These are phyloP conservation scores for Rutidosis leptorrhynchoides DNA, from an alignment of 129 eudicot species.

Conservation along the genomic window DNA sequence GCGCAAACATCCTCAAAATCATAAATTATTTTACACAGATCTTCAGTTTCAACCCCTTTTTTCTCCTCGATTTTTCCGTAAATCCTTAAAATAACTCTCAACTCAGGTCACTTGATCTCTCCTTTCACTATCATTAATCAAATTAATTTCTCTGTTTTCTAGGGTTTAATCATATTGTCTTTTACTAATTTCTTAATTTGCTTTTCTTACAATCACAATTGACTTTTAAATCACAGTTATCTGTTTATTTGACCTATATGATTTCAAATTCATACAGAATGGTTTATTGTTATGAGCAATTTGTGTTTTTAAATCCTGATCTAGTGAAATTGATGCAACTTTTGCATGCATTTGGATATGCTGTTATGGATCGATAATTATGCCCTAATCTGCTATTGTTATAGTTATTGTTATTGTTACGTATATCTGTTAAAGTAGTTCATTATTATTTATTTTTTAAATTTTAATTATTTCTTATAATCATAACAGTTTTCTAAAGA, in stretches of 20 bases:
- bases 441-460: background rate
- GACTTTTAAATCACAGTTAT: background rate
- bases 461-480: too few species aligned
- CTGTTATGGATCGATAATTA: background rate
- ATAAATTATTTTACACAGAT: background rate
- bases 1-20: background rate
- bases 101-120: background rate
- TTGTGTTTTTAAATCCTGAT: constrained; percentile 16
- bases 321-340: constrained; percentile 7
- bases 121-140: background rate
- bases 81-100: background rate
- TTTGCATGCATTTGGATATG: constrained; percentile 20
- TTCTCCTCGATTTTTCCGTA: constrained; percentile 11
- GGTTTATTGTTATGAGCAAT: background rate
- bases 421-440: constrained; percentile 13
- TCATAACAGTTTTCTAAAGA: background rate
- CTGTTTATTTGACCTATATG: background rate
- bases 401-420: background rate
- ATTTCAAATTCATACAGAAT: background rate
- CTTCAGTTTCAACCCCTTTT: background rate
- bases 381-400: background rate
- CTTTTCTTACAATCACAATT: background rate
- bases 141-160: background rate
- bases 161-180: background rate
- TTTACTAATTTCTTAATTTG: background rate